These are phyloP conservation scores for Agrocybe praecox DNA, from an alignment of 768 basidiomycete species.

Conservation along the genomic window DNA sequence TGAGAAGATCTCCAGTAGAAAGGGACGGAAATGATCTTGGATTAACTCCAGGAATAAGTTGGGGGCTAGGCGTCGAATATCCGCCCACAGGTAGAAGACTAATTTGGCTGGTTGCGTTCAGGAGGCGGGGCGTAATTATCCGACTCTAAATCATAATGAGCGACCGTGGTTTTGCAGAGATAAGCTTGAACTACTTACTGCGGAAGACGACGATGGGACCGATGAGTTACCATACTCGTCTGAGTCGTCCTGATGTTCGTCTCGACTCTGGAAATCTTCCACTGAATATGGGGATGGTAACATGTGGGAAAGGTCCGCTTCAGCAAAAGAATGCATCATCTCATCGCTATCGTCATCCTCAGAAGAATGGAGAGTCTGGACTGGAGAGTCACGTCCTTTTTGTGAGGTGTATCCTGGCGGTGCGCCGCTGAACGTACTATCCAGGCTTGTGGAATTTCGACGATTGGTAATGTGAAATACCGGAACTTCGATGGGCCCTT, in stretches of 20 bases:
- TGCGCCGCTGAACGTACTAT: constrained; percentile 7
- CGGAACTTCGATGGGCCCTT: not conserved
- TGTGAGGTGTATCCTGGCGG: constrained; percentile 14
- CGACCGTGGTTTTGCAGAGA: not conserved
- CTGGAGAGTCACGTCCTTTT: constrained; percentile 1
- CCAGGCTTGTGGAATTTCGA: constrained; percentile 2
- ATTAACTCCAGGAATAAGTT: constrained; percentile 3
- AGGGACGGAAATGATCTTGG: not conserved
- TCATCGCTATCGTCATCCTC: constrained; percentile 5
- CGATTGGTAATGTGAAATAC: constrained; percentile 1
- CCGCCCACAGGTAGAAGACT: too few species aligned
- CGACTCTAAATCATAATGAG: too few species aligned
- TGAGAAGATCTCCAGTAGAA: constrained; percentile 2
- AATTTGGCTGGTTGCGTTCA: too few species aligned
- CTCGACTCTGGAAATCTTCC: constrained; percentile 8
- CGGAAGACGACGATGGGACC: not conserved
- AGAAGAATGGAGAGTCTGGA: not conserved
- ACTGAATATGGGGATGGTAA: constrained; percentile 16
- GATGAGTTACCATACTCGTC: not conserved
- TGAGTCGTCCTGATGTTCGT: not conserved
- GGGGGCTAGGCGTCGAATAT: too few species aligned
- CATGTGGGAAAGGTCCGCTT: not conserved
- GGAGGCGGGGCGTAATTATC: too few species aligned
- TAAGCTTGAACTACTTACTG: not conserved
- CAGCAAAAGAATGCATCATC: constrained; percentile 3